Evolutionary conservation across 345 rosid genomes (phyloP).

Genomic region (Lepidium didymum): DNA sequence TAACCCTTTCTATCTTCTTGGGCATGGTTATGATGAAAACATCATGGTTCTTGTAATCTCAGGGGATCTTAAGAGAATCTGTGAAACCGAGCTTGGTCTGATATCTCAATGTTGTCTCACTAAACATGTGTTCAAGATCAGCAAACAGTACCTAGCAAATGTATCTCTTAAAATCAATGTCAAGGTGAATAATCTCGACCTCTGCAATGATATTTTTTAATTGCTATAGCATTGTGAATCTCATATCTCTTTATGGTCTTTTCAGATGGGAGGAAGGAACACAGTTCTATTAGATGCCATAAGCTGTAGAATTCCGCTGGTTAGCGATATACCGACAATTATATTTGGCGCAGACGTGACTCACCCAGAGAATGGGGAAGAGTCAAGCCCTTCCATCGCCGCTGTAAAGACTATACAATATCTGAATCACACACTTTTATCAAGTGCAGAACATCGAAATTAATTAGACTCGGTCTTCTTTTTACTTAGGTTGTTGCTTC

Average conservation of each 20-base stretch:
- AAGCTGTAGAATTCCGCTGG: constrained; percentile 94
- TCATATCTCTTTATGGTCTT: not conserved
- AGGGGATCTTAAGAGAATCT: constrained; percentile 97
- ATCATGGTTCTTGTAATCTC: constrained; percentile 8
- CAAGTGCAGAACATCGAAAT: not conserved
- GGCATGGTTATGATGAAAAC: not conserved
- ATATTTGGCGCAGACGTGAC: constrained; percentile 99
- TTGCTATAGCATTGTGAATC: not conserved
- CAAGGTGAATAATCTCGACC: constrained; percentile 42
- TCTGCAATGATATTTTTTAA: not conserved
- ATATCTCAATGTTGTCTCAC: constrained; percentile 97
- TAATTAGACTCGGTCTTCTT: not conserved
- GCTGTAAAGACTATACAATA: constrained; percentile 45
- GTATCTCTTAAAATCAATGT: constrained; percentile 94
- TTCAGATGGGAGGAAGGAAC: constrained; percentile 99
- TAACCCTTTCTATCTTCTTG: not conserved
- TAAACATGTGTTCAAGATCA: constrained; percentile 93
- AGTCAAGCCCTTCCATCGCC: constrained; percentile 96
- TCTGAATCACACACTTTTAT: not conserved
- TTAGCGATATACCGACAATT: constrained; percentile 95
- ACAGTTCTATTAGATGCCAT: constrained; percentile 95
- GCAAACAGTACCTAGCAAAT: constrained; percentile 95
- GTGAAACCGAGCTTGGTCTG: constrained; percentile 96
- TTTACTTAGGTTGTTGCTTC: constrained; percentile 84
- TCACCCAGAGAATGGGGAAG: constrained; percentile 99